These are phyloP conservation scores for Dothistroma septosporum DNA, from an alignment of 2,329 filamentous ascomycete genomes.

Conservation along the genomic window DNA sequence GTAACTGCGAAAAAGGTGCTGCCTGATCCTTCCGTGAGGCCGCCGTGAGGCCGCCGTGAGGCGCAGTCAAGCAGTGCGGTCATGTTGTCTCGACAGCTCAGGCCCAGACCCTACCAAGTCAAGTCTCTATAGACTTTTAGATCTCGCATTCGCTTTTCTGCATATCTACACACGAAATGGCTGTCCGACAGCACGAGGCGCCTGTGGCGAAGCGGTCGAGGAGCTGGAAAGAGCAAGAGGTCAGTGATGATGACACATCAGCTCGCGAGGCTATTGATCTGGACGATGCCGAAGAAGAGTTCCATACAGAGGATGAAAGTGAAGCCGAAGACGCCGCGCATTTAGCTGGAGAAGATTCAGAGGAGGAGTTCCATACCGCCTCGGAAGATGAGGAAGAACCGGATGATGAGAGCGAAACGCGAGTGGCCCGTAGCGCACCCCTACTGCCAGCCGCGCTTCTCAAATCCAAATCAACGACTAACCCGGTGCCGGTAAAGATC, in stretches of 20 bases:
- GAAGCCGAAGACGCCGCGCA: not conserved
- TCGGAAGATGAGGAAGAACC: conserved; percentile 1
- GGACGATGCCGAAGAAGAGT: conserved; percentile 5
- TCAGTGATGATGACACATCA: not conserved
- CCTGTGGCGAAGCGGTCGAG: not conserved
- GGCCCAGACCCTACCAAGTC: not conserved
- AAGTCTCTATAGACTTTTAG: not conserved
- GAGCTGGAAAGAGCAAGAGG: not conserved
- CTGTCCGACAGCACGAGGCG: conserved; percentile 3
- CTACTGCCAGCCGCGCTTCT: conserved; percentile 4
- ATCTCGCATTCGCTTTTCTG: not conserved
- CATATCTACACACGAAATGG: not conserved
- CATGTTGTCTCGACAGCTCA: not conserved
- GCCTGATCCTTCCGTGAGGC: not conserved
- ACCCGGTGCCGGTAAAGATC: not conserved
- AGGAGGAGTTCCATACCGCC: conserved; percentile 5
- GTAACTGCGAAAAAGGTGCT: not conserved
- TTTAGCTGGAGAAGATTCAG: not conserved
- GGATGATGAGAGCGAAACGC: not conserved
- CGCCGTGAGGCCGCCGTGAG: not conserved
- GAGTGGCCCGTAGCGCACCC: not conserved
- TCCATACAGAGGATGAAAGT: conserved; percentile 3
- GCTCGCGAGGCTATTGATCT: not conserved
- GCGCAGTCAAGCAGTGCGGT: not conserved
- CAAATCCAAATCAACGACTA: conserved; percentile 4